Conservation (phyloP, 306 rosid genomes). For the Styphnolobium japonicum region DNA sequence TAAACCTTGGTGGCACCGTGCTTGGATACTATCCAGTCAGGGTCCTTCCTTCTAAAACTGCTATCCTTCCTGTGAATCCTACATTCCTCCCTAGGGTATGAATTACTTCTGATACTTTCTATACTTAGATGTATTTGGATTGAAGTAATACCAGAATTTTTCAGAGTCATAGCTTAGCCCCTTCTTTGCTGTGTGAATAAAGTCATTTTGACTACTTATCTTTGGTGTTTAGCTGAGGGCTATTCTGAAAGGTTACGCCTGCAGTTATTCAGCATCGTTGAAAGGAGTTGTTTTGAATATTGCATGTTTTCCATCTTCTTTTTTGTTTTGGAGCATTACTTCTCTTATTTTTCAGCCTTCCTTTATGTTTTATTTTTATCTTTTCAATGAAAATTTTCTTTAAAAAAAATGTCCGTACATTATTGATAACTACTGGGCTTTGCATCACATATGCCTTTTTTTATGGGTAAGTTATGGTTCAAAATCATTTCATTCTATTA, state of each 20-base stretch:
- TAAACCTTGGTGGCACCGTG: conserved; percentile 74
- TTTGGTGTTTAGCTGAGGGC: background rate
- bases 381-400: background rate
- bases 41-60: conserved; percentile 87
- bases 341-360: background rate
- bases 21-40: conserved; percentile 77
- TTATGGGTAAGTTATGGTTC: background rate
- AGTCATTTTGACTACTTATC: background rate
- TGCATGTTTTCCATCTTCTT: background rate
- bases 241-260: background rate
- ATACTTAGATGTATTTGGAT: background rate
- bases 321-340: background rate
- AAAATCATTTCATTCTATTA: background rate
- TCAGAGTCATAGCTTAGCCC: background rate
- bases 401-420: background rate
- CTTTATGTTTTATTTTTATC: background rate
- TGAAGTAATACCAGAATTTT: background rate
- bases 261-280: background rate
- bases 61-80: conserved; percentile 87
- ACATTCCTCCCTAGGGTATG: conserved; percentile 80
- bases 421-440: background rate
- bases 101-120: background rate
- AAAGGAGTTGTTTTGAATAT: background rate
- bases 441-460: background rate
- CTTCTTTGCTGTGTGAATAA: background rate